Conservation (phyloP, 2,329 filamentous ascomycete genomes). For the Pyricularia grisea region DNA sequence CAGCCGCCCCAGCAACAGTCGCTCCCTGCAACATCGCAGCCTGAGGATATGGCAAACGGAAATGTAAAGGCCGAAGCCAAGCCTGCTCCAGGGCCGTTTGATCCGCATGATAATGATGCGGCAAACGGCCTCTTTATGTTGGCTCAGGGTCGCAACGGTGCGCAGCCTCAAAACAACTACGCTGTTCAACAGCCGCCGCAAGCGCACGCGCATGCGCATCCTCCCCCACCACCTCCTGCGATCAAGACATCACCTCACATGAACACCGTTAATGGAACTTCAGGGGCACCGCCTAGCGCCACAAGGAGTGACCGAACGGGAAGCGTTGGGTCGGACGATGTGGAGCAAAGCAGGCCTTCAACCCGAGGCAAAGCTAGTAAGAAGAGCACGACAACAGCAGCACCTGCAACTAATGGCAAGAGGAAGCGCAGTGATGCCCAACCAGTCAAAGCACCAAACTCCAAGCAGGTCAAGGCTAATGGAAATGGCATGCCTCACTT, state of each 20-base stretch:
- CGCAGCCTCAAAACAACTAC: conserved; percentile 39
- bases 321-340: conserved; percentile 65
- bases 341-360: conserved; percentile 56
- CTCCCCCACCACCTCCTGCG: conserved; percentile 23
- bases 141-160: conserved; percentile 58
- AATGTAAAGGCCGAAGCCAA: conserved; percentile 38
- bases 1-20: conserved; percentile 19
- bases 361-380: conserved; percentile 64
- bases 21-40: conserved; percentile 39
- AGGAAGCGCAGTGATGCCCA: conserved; percentile 64
- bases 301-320: conserved; percentile 20
- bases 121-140: conserved; percentile 91
- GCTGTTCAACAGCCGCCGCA: conserved; percentile 30
- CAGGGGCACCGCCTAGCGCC: background rate
- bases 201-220: conserved; percentile 36
- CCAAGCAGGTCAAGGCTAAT: conserved; percentile 63
- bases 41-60: conserved; percentile 34
- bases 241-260: conserved; percentile 41
- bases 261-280: background rate
- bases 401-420: conserved; percentile 49
- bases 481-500: conserved; percentile 14
- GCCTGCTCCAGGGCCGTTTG: conserved; percentile 56
- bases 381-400: conserved; percentile 26
- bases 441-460: conserved; percentile 49
- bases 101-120: conserved; percentile 88